Percentiles rank a stretch among this genome's conserved stretches.
Conservation (phyloP, 176 grass and related monocot species). For the Oryza glaberrima region DNA sequence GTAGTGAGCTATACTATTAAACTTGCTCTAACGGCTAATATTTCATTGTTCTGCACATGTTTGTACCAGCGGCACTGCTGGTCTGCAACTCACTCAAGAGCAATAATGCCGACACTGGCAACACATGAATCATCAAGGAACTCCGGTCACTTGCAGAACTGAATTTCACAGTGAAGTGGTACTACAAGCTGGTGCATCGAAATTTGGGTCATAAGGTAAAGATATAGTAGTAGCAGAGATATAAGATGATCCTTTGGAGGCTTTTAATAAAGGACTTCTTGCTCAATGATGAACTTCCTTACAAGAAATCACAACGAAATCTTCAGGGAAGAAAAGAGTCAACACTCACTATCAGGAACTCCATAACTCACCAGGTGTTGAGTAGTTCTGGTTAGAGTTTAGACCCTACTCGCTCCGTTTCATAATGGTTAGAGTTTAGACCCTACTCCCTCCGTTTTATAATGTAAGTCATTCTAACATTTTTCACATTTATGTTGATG, state of each 20-base stretch:
- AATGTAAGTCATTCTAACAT: no score
- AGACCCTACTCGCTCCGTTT: background rate
- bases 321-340: background rate
- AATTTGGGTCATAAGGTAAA: background rate
- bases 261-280: slow-evolving; percentile 5
- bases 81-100: background rate
- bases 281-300: slow-evolving; percentile 21
- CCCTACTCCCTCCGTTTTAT: background rate
- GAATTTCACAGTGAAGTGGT: background rate
- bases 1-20: no score
- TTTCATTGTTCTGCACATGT: background rate
- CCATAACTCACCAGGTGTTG: background rate
- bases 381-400: background rate
- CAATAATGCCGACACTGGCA: background rate
- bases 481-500: no score
- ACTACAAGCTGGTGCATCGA: background rate
- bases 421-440: background rate
- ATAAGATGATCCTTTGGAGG: slow-evolving; percentile 8
- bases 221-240: background rate
- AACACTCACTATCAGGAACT: background rate
- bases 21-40: background rate
- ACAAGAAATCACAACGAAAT: background rate
- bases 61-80: background rate
- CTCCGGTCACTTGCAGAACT: background rate
- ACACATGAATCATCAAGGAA: background rate